Base-by-base conservation (phyloP, 169 alveolate species). In the Plasmodium inui region DNA sequence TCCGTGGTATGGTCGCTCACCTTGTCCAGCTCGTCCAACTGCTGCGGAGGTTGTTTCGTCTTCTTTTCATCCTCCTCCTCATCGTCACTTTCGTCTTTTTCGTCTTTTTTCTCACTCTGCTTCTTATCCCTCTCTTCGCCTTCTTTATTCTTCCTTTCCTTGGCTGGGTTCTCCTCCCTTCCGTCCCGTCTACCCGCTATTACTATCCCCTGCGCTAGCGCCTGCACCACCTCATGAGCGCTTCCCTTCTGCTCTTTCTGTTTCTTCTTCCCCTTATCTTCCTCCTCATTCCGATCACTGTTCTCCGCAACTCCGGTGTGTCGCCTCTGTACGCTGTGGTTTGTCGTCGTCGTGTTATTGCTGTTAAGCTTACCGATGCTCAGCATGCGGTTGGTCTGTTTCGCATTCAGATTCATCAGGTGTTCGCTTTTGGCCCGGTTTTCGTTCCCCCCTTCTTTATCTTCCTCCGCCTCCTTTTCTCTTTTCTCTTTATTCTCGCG, bases 1-100 rank as follows among this genome's bases (percentile, higher is more conserved):
- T 70, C 93, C 37, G 86, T 76, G 5, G 37, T 17, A 9, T 28
- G 57, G 12, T 74, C 93, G 67, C 73, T 71, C 12, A 22, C 6
- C 22, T 83, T n/a, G n/a, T 26, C 41, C 0, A 70, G 39, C n/a
- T 83, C 92, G 30, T 55, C 9, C 32, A 22, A 10, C 44, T 26
- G 6, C 26, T 78, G 46, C 46, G 30, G 17, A 26, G 0, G 53
- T 4, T 78, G 30, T 26, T 14, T 30, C 22, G 44, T 74, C 37
- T 74, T 5, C 37, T n/a, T n/a, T 57, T 10, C n/a, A 5, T 9
- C 71, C 53, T 78, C 22, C 61, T 78, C 53, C 0, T 46, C 32
- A 34, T 17, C 8, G 10, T 34, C 22, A 22, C 9, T 79, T 14
- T n/a, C 32, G 4, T 17, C 55, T 41, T 79, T 39, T 3, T 80